Evolutionary conservation across 345 rosid species (phyloP).

Genomic region (Erucastrum elatum): DNA sequence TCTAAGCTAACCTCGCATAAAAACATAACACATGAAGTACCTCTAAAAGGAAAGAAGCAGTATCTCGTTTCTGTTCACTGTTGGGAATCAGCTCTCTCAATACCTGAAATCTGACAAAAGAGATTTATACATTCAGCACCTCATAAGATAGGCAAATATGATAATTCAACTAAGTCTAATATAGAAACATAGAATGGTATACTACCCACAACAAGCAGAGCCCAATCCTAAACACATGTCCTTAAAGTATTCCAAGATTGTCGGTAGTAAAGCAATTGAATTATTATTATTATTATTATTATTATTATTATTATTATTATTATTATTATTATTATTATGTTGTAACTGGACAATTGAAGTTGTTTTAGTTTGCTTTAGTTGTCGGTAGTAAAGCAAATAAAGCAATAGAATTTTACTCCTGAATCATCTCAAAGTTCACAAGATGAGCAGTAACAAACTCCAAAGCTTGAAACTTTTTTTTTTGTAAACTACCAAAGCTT

Average conservation of each 20-base stretch:
- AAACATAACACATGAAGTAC: conserved; percentile 30
- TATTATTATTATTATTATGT: too few relatives aligned
- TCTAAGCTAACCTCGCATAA: background rate
- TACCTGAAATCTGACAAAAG: conserved; percentile 75
- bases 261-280: background rate
- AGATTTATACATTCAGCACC: conserved; percentile 5
- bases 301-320: too few relatives aligned
- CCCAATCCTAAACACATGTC: conserved; percentile 5
- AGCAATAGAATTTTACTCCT: background rate
- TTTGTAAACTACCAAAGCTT: too few relatives aligned
- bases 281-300: too few relatives aligned
- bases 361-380: too few relatives aligned
- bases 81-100: conserved; percentile 90
- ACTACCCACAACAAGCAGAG: too few relatives aligned
- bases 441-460: background rate
- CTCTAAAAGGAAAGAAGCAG: conserved; percentile 93
- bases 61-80: conserved; percentile 86
- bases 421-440: background rate
- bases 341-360: too few relatives aligned
- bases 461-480: conserved; percentile 6
- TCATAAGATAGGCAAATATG: background rate
- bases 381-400: too few relatives aligned
- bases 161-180: background rate
- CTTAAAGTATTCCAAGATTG: background rate
- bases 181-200: background rate